Conservation (phyloP, 2,329 filamentous ascomycete genomes). For the Exutisphaerella laricina region DNA sequence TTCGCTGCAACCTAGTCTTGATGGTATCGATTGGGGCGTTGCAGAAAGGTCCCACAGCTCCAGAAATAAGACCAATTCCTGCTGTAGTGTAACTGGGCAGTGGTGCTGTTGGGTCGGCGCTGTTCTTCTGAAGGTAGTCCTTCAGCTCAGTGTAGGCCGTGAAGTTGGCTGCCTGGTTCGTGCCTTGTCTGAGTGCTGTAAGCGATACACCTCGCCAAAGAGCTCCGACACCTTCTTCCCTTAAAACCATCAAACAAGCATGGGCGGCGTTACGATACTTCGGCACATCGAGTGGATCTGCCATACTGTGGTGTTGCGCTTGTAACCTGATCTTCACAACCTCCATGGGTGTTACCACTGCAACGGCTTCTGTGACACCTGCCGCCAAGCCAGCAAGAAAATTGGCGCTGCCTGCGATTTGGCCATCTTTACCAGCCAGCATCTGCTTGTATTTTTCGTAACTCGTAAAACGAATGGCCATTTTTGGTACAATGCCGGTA, state of each 20-base stretch:
- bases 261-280: constrained; percentile 95
- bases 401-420: constrained; percentile 65
- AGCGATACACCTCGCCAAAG: constrained; percentile 91
- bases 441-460: constrained; percentile 93
- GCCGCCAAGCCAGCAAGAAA: constrained; percentile 81
- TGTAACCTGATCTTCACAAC: constrained; percentile 98
- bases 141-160: constrained; percentile 96
- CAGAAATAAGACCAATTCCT: constrained; percentile 80
- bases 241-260: constrained; percentile 77
- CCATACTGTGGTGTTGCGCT: constrained; percentile 96
- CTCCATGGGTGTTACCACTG: constrained; percentile 97
- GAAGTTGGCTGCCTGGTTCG: constrained; percentile 98
- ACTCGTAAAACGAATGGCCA: constrained; percentile 97
- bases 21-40: constrained; percentile 99
- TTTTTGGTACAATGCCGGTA: constrained; percentile 96
- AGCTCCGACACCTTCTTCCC: constrained; percentile 81
- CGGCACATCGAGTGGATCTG: constrained; percentile 89
- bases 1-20: constrained; percentile 93
- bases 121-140: constrained; percentile 63
- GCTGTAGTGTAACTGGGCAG: constrained; percentile 88
- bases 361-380: constrained; percentile 92
- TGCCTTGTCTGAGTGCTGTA: constrained; percentile 88
- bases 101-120: constrained; percentile 62
- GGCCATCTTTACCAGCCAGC: constrained; percentile 62
- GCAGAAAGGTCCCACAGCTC: constrained; percentile 90